Conservation (phyloP, 208 protist species). For the Crithidia bombi region DNA sequence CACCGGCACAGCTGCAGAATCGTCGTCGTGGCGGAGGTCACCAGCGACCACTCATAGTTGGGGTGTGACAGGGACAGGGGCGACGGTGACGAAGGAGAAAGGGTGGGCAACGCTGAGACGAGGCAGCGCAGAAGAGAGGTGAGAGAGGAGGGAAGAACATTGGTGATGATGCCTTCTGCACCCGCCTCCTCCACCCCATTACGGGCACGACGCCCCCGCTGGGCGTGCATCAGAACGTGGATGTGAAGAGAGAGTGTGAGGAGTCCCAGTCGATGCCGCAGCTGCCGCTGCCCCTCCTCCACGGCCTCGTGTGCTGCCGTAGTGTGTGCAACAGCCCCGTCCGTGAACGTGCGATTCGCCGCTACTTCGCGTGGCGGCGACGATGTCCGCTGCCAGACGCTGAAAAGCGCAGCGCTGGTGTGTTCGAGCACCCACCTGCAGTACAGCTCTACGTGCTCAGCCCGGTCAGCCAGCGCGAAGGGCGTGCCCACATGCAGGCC, state of each 20-base stretch:
- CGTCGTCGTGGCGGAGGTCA: background rate
- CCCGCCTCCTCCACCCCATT: too few relatives aligned
- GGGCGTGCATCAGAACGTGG: slow-evolving; percentile 9
- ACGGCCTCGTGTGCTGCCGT: slow-evolving; percentile 17
- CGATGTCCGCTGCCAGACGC: slow-evolving; percentile 42
- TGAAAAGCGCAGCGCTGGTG: slow-evolving; percentile 49
- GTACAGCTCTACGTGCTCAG: slow-evolving; percentile 5
- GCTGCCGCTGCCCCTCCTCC: slow-evolving; percentile 15
- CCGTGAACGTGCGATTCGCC: background rate
- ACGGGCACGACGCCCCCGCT: background rate
- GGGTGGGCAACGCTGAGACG: background rate
- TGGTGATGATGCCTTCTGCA: background rate
- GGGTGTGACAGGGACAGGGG: too few relatives aligned
- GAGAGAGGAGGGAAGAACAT: slow-evolving; percentile 25
- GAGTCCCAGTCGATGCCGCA: slow-evolving; percentile 30
- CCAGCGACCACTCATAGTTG: slow-evolving; percentile 21
- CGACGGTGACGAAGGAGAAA: background rate
- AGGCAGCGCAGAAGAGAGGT: slow-evolving; percentile 19
- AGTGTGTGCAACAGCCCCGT: too few relatives aligned
- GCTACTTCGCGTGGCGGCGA: background rate
- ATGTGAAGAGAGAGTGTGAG: slow-evolving; percentile 24
- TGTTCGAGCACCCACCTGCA: slow-evolving; percentile 26
- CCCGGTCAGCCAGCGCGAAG: background rate
- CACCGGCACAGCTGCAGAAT: slow-evolving; percentile 7
- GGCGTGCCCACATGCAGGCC: slow-evolving; percentile 2